Percentiles rank a stretch among this genome's conserved stretches.
These are phyloP conservation scores for Postia placenta DNA, from an alignment of 768 basidiomycete species.

Conservation along the genomic window DNA sequence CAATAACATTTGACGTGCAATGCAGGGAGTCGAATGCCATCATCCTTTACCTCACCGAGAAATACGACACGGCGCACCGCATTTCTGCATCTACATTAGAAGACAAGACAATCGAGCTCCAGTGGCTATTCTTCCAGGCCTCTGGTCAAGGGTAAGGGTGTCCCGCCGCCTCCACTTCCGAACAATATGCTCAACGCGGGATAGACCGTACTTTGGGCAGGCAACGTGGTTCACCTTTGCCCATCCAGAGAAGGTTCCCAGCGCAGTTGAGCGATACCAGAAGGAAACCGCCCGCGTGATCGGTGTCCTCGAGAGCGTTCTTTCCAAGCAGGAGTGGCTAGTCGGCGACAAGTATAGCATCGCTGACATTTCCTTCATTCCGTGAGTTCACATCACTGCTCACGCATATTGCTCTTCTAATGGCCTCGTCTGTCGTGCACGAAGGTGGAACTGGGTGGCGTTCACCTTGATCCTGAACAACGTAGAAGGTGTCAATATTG, in stretches of 20 bases:
- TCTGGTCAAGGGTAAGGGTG: slow-evolving; percentile 17
- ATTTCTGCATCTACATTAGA: slow-evolving; percentile 1
- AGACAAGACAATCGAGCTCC: slow-evolving; percentile 14
- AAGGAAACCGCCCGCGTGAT: no score
- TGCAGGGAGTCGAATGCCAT: no score
- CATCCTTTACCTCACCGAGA: no score
- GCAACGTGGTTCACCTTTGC: slow-evolving; percentile 10
- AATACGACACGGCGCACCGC: no score
- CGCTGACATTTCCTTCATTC: slow-evolving; percentile 15
- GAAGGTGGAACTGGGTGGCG: slow-evolving; percentile 16
- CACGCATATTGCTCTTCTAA: background rate
- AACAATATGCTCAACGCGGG: background rate
- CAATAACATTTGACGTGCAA: slow-evolving; percentile 5
- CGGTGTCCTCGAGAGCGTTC: no score
- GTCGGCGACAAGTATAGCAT: no score
- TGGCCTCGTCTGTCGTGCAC: background rate
- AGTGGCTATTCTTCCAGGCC: no score
- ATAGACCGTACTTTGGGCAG: slow-evolving; percentile 15
- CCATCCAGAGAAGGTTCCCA: slow-evolving; percentile 10
- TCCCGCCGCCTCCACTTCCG: no score
- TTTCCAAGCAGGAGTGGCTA: no score
- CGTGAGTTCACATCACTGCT: slow-evolving; percentile 5
- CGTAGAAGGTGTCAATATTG: no score
- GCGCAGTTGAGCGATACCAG: slow-evolving; percentile 17
- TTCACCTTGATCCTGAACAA: slow-evolving; percentile 3